Conservation (phyloP, 352 stramenopile species). For the Aphanomyces cochlioides region DNA sequence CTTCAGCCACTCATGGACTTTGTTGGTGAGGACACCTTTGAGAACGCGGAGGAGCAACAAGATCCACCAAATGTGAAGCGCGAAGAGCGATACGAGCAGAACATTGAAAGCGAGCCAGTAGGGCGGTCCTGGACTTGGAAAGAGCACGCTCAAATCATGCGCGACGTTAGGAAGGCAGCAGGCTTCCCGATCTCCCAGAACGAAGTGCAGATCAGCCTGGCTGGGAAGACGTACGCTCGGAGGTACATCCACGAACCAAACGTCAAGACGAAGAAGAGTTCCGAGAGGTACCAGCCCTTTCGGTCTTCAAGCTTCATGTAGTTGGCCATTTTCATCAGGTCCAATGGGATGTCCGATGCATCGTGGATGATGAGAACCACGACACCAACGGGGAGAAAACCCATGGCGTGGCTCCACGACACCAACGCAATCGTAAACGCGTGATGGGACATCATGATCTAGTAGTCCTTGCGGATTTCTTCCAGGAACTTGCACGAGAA, state of each 20-base stretch:
- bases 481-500: constrained; percentile 88
- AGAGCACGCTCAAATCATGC: constrained; percentile 62
- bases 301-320: constrained; percentile 84
- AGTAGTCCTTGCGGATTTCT: constrained; percentile 84
- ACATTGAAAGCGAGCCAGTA: constrained; percentile 82
- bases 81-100: constrained; percentile 66
- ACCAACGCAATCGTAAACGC: constrained; percentile 83
- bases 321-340: constrained; percentile 88
- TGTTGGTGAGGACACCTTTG: constrained; percentile 60
- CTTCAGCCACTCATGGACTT: constrained; percentile 70
- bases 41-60: constrained; percentile 70
- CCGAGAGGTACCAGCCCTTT: constrained; percentile 60
- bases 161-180: constrained; percentile 64
- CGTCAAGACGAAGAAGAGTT: constrained; percentile 66
- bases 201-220: constrained; percentile 73
- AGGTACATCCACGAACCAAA: constrained; percentile 78
- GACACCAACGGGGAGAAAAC: constrained; percentile 72
- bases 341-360: constrained; percentile 78
- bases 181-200: constrained; percentile 64
- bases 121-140: constrained; percentile 56
- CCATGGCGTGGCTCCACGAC: constrained; percentile 75
- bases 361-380: constrained; percentile 83
- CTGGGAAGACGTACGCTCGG: constrained; percentile 81
- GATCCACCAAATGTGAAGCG: constrained; percentile 82
- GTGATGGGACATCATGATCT: constrained; percentile 89